phyloP scores from a whole-genome alignment of 1,284 basidiomycete species.

The Fistulinella cinereoalba region DNA sequence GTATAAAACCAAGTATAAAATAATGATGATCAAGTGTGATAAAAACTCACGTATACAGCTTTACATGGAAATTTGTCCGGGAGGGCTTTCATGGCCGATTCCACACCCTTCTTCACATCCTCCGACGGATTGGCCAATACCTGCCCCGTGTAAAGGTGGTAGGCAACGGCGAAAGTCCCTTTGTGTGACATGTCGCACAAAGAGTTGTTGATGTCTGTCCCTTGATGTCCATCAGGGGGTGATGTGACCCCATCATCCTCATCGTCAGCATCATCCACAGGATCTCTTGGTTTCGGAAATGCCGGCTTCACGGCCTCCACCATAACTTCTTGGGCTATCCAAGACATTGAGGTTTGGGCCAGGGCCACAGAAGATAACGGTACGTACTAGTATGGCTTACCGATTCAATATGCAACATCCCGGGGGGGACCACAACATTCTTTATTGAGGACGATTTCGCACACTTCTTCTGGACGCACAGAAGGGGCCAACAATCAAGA shows the following conservation, averaged over 20 bases:
- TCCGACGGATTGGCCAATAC: constrained; percentile 3
- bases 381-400: background rate
- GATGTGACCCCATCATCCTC: background rate
- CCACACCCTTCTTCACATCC: constrained; percentile 11
- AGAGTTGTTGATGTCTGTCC: background rate
- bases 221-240: background rate
- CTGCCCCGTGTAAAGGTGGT: constrained; percentile 19
- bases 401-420: background rate
- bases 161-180: background rate
- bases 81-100: constrained; percentile 14
- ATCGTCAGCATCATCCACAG: background rate
- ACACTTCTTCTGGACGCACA: constrained; percentile 62
- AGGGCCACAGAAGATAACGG: background rate
- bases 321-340: background rate
- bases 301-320: background rate
- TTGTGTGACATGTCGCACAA: background rate
- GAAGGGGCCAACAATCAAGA: constrained; percentile 74
- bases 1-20: background rate
- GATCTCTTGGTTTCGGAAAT: background rate
- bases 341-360: background rate
- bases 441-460: background rate
- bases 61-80: constrained; percentile 15
- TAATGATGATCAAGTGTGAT: background rate
- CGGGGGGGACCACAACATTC: background rate
- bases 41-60: constrained; percentile 11